These are phyloP conservation scores for Talaromyces sp. DNA, from an alignment of 2,329 filamentous ascomycete species.

Conservation along the genomic window DNA sequence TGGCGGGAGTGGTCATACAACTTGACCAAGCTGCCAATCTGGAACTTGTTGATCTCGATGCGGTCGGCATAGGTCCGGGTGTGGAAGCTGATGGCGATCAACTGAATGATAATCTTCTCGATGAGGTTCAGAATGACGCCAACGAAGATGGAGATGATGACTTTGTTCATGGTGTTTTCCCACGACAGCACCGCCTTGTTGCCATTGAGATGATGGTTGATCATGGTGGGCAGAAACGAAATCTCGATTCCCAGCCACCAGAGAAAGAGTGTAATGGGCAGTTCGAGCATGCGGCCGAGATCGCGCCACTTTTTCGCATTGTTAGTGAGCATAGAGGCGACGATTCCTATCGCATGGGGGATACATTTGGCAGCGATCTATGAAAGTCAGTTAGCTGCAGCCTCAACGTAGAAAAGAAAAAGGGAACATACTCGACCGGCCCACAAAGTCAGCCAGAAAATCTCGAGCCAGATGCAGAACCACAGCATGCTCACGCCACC, in stretches of 20 bases:
- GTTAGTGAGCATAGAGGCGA: constrained; percentile 75
- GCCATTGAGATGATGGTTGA: constrained; percentile 57
- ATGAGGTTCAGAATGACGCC: constrained; percentile 73
- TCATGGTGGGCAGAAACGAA: constrained; percentile 80
- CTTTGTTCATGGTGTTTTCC: constrained; percentile 76
- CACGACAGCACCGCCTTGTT: constrained; percentile 54
- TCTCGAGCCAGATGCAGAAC: constrained; percentile 95
- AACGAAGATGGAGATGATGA: constrained; percentile 81
- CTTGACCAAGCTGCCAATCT: constrained; percentile 66
- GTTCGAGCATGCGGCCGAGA: constrained; percentile 76
- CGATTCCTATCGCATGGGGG: constrained; percentile 56
- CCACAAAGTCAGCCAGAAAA: constrained; percentile 90
- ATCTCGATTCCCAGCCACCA: constrained; percentile 86
- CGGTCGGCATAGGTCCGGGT: constrained; percentile 82
- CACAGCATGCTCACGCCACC: constrained; percentile 77
- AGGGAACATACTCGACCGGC: constrained; percentile 52
- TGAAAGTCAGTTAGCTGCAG: not conserved
- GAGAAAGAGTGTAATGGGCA: constrained; percentile 81
- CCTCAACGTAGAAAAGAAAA: too few species aligned
- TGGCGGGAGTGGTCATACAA: constrained; percentile 61
- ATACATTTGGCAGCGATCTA: constrained; percentile 61
- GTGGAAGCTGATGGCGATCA: constrained; percentile 92
- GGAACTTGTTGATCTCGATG: constrained; percentile 89
- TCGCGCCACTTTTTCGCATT: constrained; percentile 92
- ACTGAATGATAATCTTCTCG: constrained; percentile 91